These are phyloP conservation scores for Hygrocybe coccinea DNA, from an alignment of 768 basidiomycete species.

Conservation along the genomic window DNA sequence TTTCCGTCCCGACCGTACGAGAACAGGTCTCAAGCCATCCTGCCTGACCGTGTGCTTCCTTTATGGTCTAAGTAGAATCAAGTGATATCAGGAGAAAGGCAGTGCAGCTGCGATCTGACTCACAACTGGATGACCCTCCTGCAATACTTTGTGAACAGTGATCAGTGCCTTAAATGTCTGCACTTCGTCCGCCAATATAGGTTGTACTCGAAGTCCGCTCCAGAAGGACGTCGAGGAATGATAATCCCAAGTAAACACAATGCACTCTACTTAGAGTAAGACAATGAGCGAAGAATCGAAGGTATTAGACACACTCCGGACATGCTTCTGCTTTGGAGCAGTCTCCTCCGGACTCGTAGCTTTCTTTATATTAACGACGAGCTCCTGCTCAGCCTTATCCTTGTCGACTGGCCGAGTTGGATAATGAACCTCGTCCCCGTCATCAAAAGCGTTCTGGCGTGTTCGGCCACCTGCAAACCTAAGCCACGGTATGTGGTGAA, in stretches of 20 bases:
- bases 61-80: slow-evolving; percentile 65
- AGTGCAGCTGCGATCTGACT: slow-evolving; percentile 16
- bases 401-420: slow-evolving; percentile 97
- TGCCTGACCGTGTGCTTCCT: slow-evolving; percentile 94
- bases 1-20: slow-evolving; percentile 75
- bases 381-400: slow-evolving; percentile 94
- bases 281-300: slow-evolving; percentile 1
- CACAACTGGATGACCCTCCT: slow-evolving; percentile 95
- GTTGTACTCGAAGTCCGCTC: slow-evolving; percentile 94
- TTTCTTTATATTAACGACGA: slow-evolving; percentile 95
- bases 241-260: slow-evolving; percentile 99
- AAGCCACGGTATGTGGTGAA: background rate
- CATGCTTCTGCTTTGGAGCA: slow-evolving; percentile 99
- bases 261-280: slow-evolving; percentile 63
- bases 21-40: slow-evolving; percentile 98
- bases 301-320: slow-evolving; percentile 69
- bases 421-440: slow-evolving; percentile 77
- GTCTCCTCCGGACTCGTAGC: slow-evolving; percentile 93
- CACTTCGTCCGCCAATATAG: slow-evolving; percentile 93
- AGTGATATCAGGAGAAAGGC: background rate
- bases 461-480: slow-evolving; percentile 40
- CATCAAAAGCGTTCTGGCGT: slow-evolving; percentile 49
- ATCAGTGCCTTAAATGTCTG: slow-evolving; percentile 99
- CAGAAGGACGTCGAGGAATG: slow-evolving; percentile 97
- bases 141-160: slow-evolving; percentile 94